A percentile compares a stretch with the other conserved stretches of the same genome.
These are phyloP conservation scores for Crithidia thermophila DNA, from an alignment of 208 protist species.

Conservation along the genomic window DNA sequence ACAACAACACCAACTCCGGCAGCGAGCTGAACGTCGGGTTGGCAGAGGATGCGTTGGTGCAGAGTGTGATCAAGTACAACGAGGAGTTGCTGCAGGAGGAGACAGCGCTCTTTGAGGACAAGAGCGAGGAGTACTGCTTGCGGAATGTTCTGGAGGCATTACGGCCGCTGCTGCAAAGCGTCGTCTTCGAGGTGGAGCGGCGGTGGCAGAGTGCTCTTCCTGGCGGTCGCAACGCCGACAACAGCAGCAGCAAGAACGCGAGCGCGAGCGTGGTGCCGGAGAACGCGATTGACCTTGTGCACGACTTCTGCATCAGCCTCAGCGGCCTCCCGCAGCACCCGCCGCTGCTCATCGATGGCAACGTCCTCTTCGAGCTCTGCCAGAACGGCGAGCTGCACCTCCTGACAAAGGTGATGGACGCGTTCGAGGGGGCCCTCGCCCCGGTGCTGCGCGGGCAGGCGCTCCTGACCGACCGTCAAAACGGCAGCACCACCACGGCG, in stretches of 20 bases:
- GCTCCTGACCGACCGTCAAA: conserved; percentile 35
- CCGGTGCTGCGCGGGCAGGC: conserved; percentile 60
- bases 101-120: conserved; percentile 31
- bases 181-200: conserved; percentile 29
- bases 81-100: conserved; percentile 21
- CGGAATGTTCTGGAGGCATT: conserved; percentile 35
- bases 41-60: conserved; percentile 13
- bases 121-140: conserved; percentile 33
- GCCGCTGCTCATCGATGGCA: conserved; percentile 39
- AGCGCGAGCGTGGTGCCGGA: conserved; percentile 9
- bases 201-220: conserved; percentile 13
- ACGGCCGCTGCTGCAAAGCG: conserved; percentile 32
- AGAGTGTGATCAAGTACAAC: conserved; percentile 20
- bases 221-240: neutral
- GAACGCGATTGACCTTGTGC: conserved; percentile 25
- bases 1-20: neutral
- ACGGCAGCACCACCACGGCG: neutral
- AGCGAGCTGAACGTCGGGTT: neutral
- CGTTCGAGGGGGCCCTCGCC: conserved; percentile 55
- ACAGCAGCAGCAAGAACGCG: neutral
- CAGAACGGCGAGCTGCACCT: conserved; percentile 44
- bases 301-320: conserved; percentile 36
- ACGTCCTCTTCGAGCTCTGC: conserved; percentile 53
- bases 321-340: conserved; percentile 38
- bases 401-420: conserved; percentile 42